These are phyloP conservation scores for Volvox carteri DNA, from an alignment of 163 green algal species.

Conservation along the genomic window DNA sequence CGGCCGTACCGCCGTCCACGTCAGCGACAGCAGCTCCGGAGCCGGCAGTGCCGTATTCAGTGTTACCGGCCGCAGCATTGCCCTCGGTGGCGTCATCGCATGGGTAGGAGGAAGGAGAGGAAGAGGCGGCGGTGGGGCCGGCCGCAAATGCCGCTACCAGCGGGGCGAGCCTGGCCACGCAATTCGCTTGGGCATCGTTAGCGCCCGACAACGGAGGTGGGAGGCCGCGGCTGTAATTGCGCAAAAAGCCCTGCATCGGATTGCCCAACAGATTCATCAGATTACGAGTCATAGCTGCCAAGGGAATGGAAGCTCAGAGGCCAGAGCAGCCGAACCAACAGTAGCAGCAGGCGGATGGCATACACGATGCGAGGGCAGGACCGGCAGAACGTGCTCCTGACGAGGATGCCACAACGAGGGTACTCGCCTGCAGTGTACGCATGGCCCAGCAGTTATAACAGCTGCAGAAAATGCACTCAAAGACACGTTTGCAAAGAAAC, in stretches of 20 bases:
- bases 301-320: too few species aligned
- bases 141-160: constrained; percentile 62
- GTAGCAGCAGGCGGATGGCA: too few species aligned
- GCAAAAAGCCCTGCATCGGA: constrained; percentile 66
- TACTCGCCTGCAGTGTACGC: too few species aligned
- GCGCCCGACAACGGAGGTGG: constrained; percentile 63
- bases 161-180: constrained; percentile 62
- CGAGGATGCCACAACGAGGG: too few species aligned
- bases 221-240: constrained; percentile 60
- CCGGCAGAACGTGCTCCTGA: too few species aligned
- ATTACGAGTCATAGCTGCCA: too few species aligned
- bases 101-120: background rate
- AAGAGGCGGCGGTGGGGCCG: background rate
- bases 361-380: too few species aligned
- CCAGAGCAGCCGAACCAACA: too few species aligned
- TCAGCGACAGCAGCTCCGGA: background rate
- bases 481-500: too few species aligned
- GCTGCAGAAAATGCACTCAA: too few species aligned
- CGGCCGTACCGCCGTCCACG: background rate
- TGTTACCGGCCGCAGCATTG: background rate
- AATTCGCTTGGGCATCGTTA: constrained; percentile 70
- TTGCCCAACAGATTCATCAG: too few species aligned
- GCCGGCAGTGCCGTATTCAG: background rate
- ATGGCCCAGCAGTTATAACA: too few species aligned
- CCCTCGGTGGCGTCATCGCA: background rate